Percentiles rank a stretch among this genome's conserved stretches.
These are phyloP conservation scores for Ganoderma boninense DNA, from an alignment of 1,284 basidiomycete genomes.

Conservation along the genomic window DNA sequence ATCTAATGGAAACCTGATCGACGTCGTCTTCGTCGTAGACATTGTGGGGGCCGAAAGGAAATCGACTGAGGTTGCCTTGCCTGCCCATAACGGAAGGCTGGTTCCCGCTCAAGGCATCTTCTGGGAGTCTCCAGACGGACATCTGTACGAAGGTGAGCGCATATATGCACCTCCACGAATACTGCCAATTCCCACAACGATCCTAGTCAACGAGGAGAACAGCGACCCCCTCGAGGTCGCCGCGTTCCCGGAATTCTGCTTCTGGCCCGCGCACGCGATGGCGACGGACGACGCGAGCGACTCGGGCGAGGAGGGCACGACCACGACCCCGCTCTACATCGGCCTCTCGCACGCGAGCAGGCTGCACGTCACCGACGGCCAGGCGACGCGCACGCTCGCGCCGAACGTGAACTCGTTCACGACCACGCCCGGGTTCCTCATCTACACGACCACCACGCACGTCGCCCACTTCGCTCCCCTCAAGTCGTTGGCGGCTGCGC, in stretches of 20 bases:
- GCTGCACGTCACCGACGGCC: constrained; percentile 54
- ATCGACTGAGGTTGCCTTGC: constrained; percentile 36
- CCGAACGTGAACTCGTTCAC: constrained; percentile 83
- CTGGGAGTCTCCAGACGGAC: constrained; percentile 63
- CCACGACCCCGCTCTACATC: constrained; percentile 54
- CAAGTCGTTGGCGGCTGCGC: constrained; percentile 41
- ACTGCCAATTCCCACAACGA: not conserved
- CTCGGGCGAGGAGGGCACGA: not conserved
- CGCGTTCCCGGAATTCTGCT: constrained; percentile 69
- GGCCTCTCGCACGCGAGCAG: constrained; percentile 76
- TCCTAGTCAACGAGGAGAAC: constrained; percentile 40
- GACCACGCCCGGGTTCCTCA: constrained; percentile 82
- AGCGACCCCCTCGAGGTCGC: constrained; percentile 42
- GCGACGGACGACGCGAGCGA: constrained; percentile 24
- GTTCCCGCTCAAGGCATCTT: constrained; percentile 44
- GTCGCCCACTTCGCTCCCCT: constrained; percentile 82
- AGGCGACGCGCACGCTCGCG: constrained; percentile 49
- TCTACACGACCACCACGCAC: constrained; percentile 90
- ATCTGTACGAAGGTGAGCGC: constrained; percentile 58
- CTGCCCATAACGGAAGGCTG: constrained; percentile 53
- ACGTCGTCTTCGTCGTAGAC: constrained; percentile 30
- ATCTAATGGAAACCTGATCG: constrained; percentile 13
- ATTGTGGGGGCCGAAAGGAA: constrained; percentile 22
- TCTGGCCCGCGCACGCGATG: constrained; percentile 42
- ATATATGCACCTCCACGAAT: not conserved